These are phyloP conservation scores for Westerdykella ornata DNA, from an alignment of 2,329 filamentous ascomycete genomes.

Conservation along the genomic window DNA sequence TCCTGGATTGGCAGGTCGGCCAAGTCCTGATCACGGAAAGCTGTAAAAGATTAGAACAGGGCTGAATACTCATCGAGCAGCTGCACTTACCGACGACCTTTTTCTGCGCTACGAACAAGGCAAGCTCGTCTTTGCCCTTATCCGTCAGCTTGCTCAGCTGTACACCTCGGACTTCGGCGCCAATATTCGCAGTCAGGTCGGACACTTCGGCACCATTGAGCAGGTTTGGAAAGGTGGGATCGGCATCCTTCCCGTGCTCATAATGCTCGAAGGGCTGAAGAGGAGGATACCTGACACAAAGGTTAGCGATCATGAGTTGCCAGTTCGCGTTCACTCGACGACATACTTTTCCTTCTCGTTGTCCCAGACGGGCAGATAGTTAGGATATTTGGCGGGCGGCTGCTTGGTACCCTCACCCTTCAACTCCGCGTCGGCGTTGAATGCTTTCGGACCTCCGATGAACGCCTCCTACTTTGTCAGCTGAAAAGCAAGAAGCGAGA, in stretches of 20 bases:
- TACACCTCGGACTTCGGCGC: slow-evolving; percentile 63
- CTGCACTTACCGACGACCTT: slow-evolving; percentile 58
- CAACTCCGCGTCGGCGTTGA: slow-evolving; percentile 47
- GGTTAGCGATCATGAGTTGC: slow-evolving; percentile 12
- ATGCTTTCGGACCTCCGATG: slow-evolving; percentile 38
- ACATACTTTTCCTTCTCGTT: slow-evolving; percentile 44
- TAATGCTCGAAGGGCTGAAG: slow-evolving; percentile 64
- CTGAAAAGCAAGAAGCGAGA: not conserved
- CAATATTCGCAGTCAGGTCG: slow-evolving; percentile 66
- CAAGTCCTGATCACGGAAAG: slow-evolving; percentile 67
- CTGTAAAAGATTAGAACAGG: slow-evolving; percentile 23
- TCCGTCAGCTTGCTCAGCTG: slow-evolving; percentile 63
- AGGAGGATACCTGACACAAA: slow-evolving; percentile 50
- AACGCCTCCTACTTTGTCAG: slow-evolving; percentile 40
- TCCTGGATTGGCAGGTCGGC: slow-evolving; percentile 60
- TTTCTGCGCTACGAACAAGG: slow-evolving; percentile 66
- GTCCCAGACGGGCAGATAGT: slow-evolving; percentile 70
- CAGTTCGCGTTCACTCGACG: not conserved
- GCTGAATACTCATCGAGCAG: not conserved
- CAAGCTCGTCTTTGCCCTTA: slow-evolving; percentile 69
- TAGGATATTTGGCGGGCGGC: slow-evolving; percentile 56
- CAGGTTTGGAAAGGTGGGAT: slow-evolving; percentile 62
- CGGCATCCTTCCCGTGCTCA: slow-evolving; percentile 70
- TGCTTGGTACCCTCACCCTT: slow-evolving; percentile 47
- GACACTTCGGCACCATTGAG: slow-evolving; percentile 49